Conservation (phyloP, 768 basidiomycete genomes). For the Erythrobasidium yunnanense region DNA sequence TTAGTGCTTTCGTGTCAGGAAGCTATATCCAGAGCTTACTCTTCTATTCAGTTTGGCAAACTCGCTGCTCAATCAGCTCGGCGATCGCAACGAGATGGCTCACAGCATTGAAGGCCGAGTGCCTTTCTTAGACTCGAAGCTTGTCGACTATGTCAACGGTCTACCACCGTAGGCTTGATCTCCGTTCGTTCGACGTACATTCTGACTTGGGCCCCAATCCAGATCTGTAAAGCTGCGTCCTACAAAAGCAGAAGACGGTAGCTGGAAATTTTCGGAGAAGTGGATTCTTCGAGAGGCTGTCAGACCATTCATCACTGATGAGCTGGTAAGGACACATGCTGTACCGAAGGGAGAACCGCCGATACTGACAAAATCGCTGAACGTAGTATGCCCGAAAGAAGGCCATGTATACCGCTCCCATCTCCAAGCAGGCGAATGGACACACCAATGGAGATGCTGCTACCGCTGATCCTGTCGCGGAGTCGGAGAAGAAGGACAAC, state of each 20-base stretch:
- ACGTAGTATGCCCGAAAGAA: constrained; percentile 2
- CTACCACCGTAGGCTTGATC: constrained; percentile 28
- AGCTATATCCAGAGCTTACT: too few relatives aligned
- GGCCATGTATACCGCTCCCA: constrained; percentile 34
- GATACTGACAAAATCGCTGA: background rate
- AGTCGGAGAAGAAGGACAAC: constrained; percentile 3
- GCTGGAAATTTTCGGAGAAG: constrained; percentile 34
- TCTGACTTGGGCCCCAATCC: background rate
- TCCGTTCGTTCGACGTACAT: background rate
- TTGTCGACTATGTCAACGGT: constrained; percentile 38
- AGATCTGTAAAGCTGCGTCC: constrained; percentile 32
- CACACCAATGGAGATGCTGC: constrained; percentile 33
- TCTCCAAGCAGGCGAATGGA: too few relatives aligned
- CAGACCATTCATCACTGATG: constrained; percentile 38
- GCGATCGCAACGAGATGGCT: constrained; percentile 40
- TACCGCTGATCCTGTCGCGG: constrained; percentile 18
- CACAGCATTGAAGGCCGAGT: constrained; percentile 38
- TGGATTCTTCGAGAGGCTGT: constrained; percentile 38
- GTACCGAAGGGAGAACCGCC: constrained; percentile 1
- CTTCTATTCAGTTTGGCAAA: too few relatives aligned
- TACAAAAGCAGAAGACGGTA: background rate
- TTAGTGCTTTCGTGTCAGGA: too few relatives aligned
- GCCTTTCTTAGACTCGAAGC: constrained; percentile 38
- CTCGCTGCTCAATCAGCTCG: constrained; percentile 37
- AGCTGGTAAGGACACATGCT: constrained; percentile 31